These are phyloP conservation scores for Mucor irregularis DNA, from an alignment of 371 early-diverging fungal genomes.

Conservation along the genomic window DNA sequence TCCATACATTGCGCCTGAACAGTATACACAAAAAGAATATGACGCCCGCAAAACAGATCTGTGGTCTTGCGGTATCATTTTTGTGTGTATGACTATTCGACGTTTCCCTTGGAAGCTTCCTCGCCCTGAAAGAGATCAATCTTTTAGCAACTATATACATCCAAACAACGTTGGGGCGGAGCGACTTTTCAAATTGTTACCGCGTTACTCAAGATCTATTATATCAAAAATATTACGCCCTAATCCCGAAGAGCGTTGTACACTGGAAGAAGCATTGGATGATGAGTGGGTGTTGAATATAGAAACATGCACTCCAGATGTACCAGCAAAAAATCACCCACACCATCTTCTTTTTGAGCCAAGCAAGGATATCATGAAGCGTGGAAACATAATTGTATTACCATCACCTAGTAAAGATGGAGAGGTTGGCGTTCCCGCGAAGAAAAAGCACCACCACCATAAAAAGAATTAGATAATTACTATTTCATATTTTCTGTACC, in stretches of 20 bases:
- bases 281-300: conserved; percentile 60
- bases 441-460: neutral
- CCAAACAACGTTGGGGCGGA: conserved; percentile 36
- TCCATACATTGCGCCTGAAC: conserved; percentile 66
- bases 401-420: neutral
- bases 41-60: conserved; percentile 64
- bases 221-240: conserved; percentile 47
- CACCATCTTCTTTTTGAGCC: conserved; percentile 43
- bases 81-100: conserved; percentile 65
- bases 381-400: conserved; percentile 28
- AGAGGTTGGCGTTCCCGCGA: neutral
- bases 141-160: conserved; percentile 43
- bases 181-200: conserved; percentile 46
- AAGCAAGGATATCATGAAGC: conserved; percentile 21
- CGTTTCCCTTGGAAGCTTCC: conserved; percentile 71
- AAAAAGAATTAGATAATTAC: neutral
- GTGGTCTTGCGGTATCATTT: conserved; percentile 75
- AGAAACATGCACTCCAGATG: conserved; percentile 43
- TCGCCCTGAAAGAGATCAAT: conserved; percentile 40
- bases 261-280: conserved; percentile 43
- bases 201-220: conserved; percentile 42
- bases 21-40: conserved; percentile 48
- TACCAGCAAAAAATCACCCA: conserved; percentile 31
- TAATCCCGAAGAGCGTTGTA: conserved; percentile 50
- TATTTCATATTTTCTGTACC: neutral